A percentile compares a stretch with the other conserved stretches of the same genome.
These are phyloP conservation scores for Hemisphaericaspora subhashii DNA, from an alignment of 1,139 yeast genomes.

Conservation along the genomic window DNA sequence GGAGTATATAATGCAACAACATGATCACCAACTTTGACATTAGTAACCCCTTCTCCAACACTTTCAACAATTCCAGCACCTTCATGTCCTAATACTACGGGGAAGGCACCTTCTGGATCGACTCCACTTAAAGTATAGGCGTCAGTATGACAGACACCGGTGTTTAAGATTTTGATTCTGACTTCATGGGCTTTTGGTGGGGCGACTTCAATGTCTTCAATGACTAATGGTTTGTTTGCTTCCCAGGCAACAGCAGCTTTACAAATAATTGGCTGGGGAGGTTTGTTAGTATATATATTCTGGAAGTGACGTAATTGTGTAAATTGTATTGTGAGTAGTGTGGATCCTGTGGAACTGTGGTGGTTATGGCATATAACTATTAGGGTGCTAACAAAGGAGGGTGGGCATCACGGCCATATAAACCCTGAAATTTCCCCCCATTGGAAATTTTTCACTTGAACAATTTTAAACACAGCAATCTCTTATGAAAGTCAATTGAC, in stretches of 20 bases:
- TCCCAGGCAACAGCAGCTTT: slow-evolving; percentile 98
- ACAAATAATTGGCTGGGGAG: slow-evolving; percentile 69
- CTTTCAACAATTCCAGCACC: slow-evolving; percentile 96
- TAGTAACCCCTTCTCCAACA: slow-evolving; percentile 89
- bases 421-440: no score
- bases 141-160: slow-evolving; percentile 98
- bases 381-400: no score
- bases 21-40: slow-evolving; percentile 83
- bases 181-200: slow-evolving; percentile 98
- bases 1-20: slow-evolving; percentile 94
- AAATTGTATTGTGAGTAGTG: background rate
- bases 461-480: no score
- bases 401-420: no score
- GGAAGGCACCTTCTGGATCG: slow-evolving; percentile 97
- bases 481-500: no score
- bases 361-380: no score
- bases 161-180: slow-evolving; percentile 79
- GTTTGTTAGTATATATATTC: background rate
- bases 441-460: no score
- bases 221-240: slow-evolving; percentile 78
- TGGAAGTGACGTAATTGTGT: background rate
- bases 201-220: slow-evolving; percentile 86
- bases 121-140: slow-evolving; percentile 92
- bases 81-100: slow-evolving; percentile 90
- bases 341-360: no score